Evolutionary conservation across 2,329 filamentous ascomycete species (phyloP).

Genomic region (Macrophomina tecta): DNA sequence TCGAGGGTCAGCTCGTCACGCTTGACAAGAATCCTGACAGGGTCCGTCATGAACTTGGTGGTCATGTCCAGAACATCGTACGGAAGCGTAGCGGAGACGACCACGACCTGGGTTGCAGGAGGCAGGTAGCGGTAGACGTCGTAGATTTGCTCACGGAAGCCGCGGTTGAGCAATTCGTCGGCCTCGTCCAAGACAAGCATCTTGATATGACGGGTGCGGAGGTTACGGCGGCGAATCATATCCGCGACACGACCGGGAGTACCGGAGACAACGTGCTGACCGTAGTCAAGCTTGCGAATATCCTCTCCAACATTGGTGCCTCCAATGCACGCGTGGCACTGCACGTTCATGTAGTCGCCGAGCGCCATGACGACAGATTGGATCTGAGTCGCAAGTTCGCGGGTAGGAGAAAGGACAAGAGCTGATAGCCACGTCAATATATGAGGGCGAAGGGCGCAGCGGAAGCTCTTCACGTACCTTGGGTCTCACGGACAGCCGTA

Average conservation of each 20-base stretch:
- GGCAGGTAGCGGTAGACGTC: constrained; percentile 97
- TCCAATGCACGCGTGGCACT: constrained; percentile 98
- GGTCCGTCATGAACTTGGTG: constrained; percentile 99
- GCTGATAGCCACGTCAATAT: constrained; percentile 54
- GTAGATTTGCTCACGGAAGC: constrained; percentile 98
- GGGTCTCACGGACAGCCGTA: constrained; percentile 87
- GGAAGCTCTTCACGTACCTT: constrained; percentile 54
- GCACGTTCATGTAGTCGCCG: constrained; percentile 99
- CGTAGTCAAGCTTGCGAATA: constrained; percentile 95
- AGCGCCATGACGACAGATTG: constrained; percentile 99
- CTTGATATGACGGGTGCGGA: constrained; percentile 77
- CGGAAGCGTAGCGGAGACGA: constrained; percentile 93
- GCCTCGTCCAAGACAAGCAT: constrained; percentile 80
- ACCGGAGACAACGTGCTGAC: constrained; percentile 95
- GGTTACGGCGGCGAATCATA: constrained; percentile 77
- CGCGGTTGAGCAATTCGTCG: constrained; percentile 84
- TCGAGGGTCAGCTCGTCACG: constrained; percentile 98
- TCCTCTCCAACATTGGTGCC: constrained; percentile 98
- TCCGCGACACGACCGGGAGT: constrained; percentile 95
- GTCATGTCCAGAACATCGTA: constrained; percentile 99
- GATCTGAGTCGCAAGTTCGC: constrained; percentile 96
- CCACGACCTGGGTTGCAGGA: constrained; percentile 96
- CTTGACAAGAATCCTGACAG: constrained; percentile 95
- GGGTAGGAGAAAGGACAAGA: constrained; percentile 91
- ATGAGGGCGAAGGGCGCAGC: neutral